Base-by-base conservation (phyloP, 2,329 filamentous ascomycete species). In the Penicillium concentricum region DNA sequence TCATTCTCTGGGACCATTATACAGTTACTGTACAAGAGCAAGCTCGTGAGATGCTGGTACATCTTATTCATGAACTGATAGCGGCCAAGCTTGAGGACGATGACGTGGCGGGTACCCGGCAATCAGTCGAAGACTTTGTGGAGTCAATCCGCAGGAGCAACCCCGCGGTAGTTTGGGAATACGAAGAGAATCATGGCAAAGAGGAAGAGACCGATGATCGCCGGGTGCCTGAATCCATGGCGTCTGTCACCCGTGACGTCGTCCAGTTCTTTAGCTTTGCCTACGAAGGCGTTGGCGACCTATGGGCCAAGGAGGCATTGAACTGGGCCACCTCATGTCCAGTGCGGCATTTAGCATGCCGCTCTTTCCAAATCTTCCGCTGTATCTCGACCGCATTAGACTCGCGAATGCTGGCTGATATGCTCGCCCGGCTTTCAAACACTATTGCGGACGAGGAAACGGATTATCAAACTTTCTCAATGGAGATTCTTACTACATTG, bases 281-380 rank as follows among this genome's bases (percentile, higher is more conserved):
- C 1, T 95, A 92, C 67, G 91, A 92, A 4, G 87, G 89, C 0
- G 88, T 99, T 61, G 91, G 92, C 67, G 91, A 96, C 65, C 85
- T 93, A 51, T 97, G 93, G 93, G 91, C 89, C 8, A 90, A 91
- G 61, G 83, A 96, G 32, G 93, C 93, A 0, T 78, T 99, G 60
- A 92, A 89, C 12, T 99, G 94, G 94, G 95, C 94, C 10, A 97
- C 94, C 0, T 96, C 92, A 4, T 99, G 95, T 71, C 91, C 94
- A 0, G 95, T 99, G 5, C 83, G 93, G 47, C 94, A 99, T 76
- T 81, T 99, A 50, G 94, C 94, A 2, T 99, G 95, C 71, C 88
- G 94, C 28, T 99, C 95, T 0, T 97, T 99, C 75, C 95, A 99
- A 71, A 89, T 99, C 12, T 99, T 97, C 77, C 85, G 94, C 32